Conservation (phyloP, 2,329 filamentous ascomycete genomes). For the Cyclaneusma minus region DNA sequence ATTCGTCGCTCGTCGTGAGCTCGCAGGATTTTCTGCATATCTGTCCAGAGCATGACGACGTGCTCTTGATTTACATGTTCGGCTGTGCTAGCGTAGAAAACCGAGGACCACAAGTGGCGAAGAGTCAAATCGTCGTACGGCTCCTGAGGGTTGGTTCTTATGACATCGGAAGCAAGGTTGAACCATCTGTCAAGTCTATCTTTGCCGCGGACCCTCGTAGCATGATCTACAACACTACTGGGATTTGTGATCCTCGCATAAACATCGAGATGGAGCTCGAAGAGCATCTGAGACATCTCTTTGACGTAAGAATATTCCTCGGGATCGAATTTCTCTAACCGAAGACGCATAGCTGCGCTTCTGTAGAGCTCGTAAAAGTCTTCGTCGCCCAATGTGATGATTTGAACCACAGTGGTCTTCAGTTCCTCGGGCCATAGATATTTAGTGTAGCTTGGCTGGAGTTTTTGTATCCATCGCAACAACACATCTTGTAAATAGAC, state of each 20-base stretch:
- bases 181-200: slow-evolving; percentile 47
- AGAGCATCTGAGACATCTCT: slow-evolving; percentile 42
- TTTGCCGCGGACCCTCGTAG: slow-evolving; percentile 34
- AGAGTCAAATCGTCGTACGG: slow-evolving; percentile 27
- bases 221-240: slow-evolving; percentile 35
- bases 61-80: slow-evolving; percentile 40
- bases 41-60: slow-evolving; percentile 43
- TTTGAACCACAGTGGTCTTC: slow-evolving; percentile 39
- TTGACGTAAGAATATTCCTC: slow-evolving; percentile 22
- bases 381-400: slow-evolving; percentile 29
- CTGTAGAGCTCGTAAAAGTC: no score
- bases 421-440: slow-evolving; percentile 41
- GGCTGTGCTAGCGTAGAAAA: slow-evolving; percentile 41
- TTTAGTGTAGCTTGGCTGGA: slow-evolving; percentile 34
- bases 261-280: slow-evolving; percentile 52
- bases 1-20: slow-evolving; percentile 33
- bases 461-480: slow-evolving; percentile 38
- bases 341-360: no score
- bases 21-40: slow-evolving; percentile 39
- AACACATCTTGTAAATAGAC: slow-evolving; percentile 39
- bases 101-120: slow-evolving; percentile 52
- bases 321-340: slow-evolving; percentile 8
- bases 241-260: slow-evolving; percentile 47
- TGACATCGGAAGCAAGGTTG: slow-evolving; percentile 35
- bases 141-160: slow-evolving; percentile 19